These are phyloP conservation scores for Globisporangium megalacanthum DNA, from an alignment of 352 stramenopile genomes.

Conservation along the genomic window DNA sequence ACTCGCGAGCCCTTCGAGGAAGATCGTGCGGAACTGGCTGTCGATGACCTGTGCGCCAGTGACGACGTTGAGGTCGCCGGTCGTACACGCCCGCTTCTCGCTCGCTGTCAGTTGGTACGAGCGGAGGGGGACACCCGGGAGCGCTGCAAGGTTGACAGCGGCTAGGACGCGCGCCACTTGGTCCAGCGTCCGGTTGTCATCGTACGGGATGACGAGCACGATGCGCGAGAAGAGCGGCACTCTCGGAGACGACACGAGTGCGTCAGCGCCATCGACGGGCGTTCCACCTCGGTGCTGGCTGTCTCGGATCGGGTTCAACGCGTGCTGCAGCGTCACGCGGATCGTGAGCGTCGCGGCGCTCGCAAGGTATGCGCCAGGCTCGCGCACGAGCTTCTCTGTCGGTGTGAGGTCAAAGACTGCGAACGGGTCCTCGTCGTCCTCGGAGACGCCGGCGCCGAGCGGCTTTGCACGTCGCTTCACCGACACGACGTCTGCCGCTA, in stretches of 20 bases:
- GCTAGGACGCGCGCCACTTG: conserved; percentile 54
- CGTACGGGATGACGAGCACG: conserved; percentile 84
- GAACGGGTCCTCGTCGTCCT: conserved; percentile 14
- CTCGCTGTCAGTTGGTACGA: conserved; percentile 73
- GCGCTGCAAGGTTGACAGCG: conserved; percentile 45
- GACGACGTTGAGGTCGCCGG: conserved; percentile 72
- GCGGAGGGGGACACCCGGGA: conserved; percentile 53
- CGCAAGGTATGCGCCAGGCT: conserved; percentile 50
- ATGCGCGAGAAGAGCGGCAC: conserved; percentile 50
- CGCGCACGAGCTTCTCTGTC: conserved; percentile 40
- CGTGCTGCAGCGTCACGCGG: conserved; percentile 33
- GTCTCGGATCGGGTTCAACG: conserved; percentile 9
- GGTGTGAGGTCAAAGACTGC: conserved; percentile 23
- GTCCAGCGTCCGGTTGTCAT: conserved; percentile 42
- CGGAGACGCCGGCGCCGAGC: conserved; percentile 21
- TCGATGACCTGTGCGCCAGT: conserved; percentile 88
- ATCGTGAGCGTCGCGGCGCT: conserved; percentile 37
- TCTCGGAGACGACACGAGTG: conserved; percentile 4
- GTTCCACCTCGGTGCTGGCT: not conserved
- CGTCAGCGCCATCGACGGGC: not conserved
- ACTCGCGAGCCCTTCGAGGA: conserved; percentile 78
- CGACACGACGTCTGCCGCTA: conserved; percentile 44
- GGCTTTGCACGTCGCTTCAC: conserved; percentile 49
- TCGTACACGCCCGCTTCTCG: conserved; percentile 46
- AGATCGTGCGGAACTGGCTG: conserved; percentile 75